Base-by-base conservation (phyloP, 2,329 filamentous ascomycete genomes). In the Cladophialophora exuberans region DNA sequence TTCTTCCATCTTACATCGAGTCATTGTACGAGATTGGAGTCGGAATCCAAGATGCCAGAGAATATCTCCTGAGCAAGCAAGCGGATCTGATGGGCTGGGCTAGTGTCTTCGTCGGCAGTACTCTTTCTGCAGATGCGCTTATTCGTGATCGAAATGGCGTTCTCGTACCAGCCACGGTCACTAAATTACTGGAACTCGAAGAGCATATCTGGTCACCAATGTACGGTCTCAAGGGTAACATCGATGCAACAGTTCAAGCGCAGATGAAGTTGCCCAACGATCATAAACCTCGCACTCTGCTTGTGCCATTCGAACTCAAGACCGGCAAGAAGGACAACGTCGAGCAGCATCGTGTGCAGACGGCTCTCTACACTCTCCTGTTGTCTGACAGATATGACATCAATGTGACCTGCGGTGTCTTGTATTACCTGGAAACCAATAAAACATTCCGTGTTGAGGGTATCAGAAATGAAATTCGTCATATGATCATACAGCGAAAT, bases 201-300 rank as follows among this genome's bases (percentile, higher is more conserved):
- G 94, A 99, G 71, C 94, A 97, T 68, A 86, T 99, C 23, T 99
- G 94, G 94, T 97, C 93, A 5, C 94, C 94, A 0, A 93, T 91
- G 84, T 99, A 96, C 69, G 94, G 94, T 0, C 78, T 99, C 13
- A 99, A 99, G 71, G 94, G 94, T 25, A 99, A 97, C 65, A 94
- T 99, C 56, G 94, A 99, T 73, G 94, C 94, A 23, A 97, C 94
- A 0, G 89, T 99, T 1, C 90, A 99, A 73, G 88, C 94, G 13
- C 84, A 83, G 0, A 88, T 97, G 78, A 78, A 83, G 52, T 88
- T 96, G 53, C 83, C 84, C 22, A 76, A 81, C n/a, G 79, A 82
- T 25, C 36, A 35, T 20, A 20, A 44, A n/a, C 73, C 77, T 42
- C 83, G 83, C 57, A 89, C 83, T 4, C 76, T 97, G 59, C 92